Base-by-base conservation (phyloP, 305 asterid species). In the Rubia balearica region DNA sequence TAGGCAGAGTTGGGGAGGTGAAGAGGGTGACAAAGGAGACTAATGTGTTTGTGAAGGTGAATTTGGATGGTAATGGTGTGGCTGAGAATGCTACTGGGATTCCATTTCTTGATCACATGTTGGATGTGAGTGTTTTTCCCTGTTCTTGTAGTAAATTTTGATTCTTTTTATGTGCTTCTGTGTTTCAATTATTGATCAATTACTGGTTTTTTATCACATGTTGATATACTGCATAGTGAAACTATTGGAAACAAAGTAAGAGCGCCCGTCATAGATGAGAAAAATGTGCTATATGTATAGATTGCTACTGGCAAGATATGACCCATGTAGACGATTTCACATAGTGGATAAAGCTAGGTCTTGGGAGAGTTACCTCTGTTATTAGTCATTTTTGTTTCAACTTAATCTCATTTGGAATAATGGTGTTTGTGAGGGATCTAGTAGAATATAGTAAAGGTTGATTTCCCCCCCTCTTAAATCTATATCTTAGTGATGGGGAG, bases 21-120 rank as follows among this genome's bases (percentile, higher is more conserved):
- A 85, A 83, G 86, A 85, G 98, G 86, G 89, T 80, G 73, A 91
- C 97, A 49, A 91, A 89, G 49, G 99, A 94, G 87, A 94, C 99
- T 61, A 91, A 94, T 78, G 99, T 91, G 60, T 66, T 70, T 67
- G 97, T 88, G 83, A 91, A 77, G 88, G 78, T 94, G 75, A 87
- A 91, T 81, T 81, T 94, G 82, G 98, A 94, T 84, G 99, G 97
- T 56, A 76, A 86, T 30, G 97, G 93, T 22, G 82, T 87, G 3
- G 91, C 98, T 46, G 90, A 91, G 41, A 94, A 92, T 71, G 75
- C 74, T 74, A 79, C 96, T 24, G 99, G 99, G 60, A 88, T 89
- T 66, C 96, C 96, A 33, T 94, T 94, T 83, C 95, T 94, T 67
- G 99, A 91, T 87, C 96, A 89, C 79, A 88, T 89, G 98, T 81